These are phyloP conservation scores for Ophiostoma tasmaniense DNA, from an alignment of 2,329 filamentous ascomycete species.

Conservation along the genomic window DNA sequence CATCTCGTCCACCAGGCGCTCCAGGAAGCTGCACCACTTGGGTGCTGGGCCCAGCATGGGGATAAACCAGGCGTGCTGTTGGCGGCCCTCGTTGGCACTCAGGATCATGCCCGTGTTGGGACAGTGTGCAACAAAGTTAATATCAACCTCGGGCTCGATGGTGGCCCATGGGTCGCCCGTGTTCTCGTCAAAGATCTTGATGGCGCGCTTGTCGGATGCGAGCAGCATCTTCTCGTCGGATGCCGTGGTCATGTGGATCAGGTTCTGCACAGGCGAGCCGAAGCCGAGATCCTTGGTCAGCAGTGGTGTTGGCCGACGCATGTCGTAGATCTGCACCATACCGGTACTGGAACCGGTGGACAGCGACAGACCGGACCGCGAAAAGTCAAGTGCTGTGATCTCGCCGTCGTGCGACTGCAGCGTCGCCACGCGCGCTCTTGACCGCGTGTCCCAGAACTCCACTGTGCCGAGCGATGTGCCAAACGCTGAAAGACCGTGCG, in stretches of 20 bases:
- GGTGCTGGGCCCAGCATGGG: constrained; percentile 63
- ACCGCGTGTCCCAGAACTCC: constrained; percentile 91
- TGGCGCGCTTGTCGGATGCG: constrained; percentile 87
- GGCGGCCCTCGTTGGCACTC: constrained; percentile 91
- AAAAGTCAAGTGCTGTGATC: constrained; percentile 82
- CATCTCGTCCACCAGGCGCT: constrained; percentile 98
- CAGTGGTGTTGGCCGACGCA: constrained; percentile 77
- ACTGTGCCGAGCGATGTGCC: constrained; percentile 93
- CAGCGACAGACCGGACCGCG: constrained; percentile 71
- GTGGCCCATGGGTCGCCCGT: constrained; percentile 88
- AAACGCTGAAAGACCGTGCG: constrained; percentile 85
- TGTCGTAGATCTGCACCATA: constrained; percentile 81
- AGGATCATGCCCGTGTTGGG: constrained; percentile 89
- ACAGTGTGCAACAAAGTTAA: constrained; percentile 91
- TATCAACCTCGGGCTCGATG: constrained; percentile 86
- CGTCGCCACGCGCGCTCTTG: constrained; percentile 70
- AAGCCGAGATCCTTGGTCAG: constrained; percentile 94
- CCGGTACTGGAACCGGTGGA: constrained; percentile 83
- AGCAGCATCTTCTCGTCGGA: constrained; percentile 80
- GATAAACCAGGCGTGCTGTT: constrained; percentile 70
- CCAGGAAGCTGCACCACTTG: constrained; percentile 91
- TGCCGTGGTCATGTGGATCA: constrained; percentile 62
- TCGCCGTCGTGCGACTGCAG: constrained; percentile 61
- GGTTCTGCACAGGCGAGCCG: constrained; percentile 81
- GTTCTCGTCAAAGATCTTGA: constrained; percentile 88